Evolutionary conservation across 1,284 basidiomycete species (phyloP).

Genomic region (Sporisorium scitamineum): DNA sequence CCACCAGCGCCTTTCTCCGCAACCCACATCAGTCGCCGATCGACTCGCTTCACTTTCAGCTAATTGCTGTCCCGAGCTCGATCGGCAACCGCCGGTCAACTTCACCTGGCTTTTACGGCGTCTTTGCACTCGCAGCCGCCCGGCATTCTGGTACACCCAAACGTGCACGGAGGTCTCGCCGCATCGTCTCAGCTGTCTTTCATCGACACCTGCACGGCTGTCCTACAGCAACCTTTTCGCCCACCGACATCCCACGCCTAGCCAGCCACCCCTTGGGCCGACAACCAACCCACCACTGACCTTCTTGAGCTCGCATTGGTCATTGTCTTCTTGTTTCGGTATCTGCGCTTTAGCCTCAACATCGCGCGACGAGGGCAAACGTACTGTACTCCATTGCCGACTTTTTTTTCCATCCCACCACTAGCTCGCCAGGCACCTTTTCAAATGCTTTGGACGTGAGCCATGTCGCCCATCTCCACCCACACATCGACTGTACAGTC

Average conservation of each 20-base stretch:
- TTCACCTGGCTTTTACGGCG: neutral
- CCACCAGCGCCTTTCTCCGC: constrained; percentile 3
- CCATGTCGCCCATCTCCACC: constrained; percentile 1
- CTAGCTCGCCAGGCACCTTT: neutral
- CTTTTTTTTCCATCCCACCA: neutral
- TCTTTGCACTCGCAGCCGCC: neutral
- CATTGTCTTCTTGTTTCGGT: neutral
- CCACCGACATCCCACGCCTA: neutral
- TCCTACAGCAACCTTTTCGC: neutral
- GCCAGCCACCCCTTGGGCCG: neutral
- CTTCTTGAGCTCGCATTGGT: neutral
- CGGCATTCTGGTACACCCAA: neutral
- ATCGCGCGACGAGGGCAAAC: neutral
- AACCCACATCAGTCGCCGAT: neutral
- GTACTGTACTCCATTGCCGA: neutral
- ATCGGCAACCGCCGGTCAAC: neutral
- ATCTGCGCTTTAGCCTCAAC: neutral
- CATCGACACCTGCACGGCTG: neutral
- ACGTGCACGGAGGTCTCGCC: neutral
- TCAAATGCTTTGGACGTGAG: neutral
- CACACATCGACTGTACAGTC: neutral
- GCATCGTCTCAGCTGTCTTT: neutral
- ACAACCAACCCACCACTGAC: neutral
- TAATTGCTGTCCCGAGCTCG: neutral
- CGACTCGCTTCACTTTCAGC: neutral